phyloP scores from a whole-genome alignment of 2,329 filamentous ascomycete genomes.

The Exserohilum turcica region DNA sequence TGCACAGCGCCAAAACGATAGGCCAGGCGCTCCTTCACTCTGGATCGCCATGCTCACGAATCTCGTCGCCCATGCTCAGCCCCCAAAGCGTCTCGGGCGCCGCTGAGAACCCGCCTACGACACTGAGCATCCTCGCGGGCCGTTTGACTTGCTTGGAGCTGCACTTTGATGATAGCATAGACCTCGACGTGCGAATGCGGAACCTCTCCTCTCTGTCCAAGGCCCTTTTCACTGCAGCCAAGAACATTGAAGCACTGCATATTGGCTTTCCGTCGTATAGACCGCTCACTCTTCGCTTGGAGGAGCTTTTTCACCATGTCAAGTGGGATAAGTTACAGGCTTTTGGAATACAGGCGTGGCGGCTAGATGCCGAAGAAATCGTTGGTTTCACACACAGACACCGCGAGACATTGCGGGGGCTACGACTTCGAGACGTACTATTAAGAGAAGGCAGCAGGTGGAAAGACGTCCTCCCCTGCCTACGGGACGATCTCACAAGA shows the following conservation, averaged over 20 bases:
- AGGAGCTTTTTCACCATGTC: conserved; percentile 66
- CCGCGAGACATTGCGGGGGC: conserved; percentile 60
- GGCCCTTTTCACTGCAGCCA: conserved; percentile 62
- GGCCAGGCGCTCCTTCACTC: conserved; percentile 62
- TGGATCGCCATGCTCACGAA: conserved; percentile 62
- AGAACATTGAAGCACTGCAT: conserved; percentile 66
- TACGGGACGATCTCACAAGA: conserved; percentile 61
- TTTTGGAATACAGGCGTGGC: conserved; percentile 70
- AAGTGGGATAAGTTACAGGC: conserved; percentile 66
- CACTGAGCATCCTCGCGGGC: conserved; percentile 58
- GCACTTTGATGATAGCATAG: conserved; percentile 64
- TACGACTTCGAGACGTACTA: conserved; percentile 65
- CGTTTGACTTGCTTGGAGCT: conserved; percentile 67
- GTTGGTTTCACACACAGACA: conserved; percentile 63
- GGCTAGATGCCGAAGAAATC: conserved; percentile 64
- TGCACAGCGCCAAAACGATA: conserved; percentile 64
- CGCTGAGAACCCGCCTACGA: conserved; percentile 53
- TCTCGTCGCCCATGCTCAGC: conserved; percentile 67
- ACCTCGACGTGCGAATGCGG: conserved; percentile 63
- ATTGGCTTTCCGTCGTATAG: conserved; percentile 65
- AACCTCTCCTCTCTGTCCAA: conserved; percentile 63
- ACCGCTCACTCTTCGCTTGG: conserved; percentile 62
- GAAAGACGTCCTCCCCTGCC: conserved; percentile 63
- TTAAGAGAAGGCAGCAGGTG: conserved; percentile 65
- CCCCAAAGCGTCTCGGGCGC: conserved; percentile 62